A percentile compares a stretch with the other conserved stretches of the same genome.
phyloP scores from a whole-genome alignment of 805 yeast species.

The Candida ipomoeae region DNA sequence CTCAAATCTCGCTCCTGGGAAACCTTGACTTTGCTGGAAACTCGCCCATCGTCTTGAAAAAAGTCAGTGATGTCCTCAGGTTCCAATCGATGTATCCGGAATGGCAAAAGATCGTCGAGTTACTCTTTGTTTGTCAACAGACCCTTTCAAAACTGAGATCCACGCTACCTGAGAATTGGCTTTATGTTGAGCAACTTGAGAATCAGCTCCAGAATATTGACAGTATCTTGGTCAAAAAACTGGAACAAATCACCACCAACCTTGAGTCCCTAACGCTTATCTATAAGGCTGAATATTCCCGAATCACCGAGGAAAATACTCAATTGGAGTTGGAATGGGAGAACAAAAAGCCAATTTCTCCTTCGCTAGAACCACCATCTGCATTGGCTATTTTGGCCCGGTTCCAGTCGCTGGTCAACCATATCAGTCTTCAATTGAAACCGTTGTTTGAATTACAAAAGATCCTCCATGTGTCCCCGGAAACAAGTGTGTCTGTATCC shows the following conservation, averaged over 20 bases:
- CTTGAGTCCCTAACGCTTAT: constrained; percentile 39
- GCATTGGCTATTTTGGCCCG: constrained; percentile 41
- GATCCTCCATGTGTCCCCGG: constrained; percentile 31
- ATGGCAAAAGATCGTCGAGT: constrained; percentile 11
- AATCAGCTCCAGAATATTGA: constrained; percentile 41
- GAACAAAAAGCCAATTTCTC: constrained; percentile 43
- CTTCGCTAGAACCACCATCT: constrained; percentile 33
- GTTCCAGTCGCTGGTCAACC: constrained; percentile 27
- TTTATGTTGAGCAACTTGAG: constrained; percentile 60
- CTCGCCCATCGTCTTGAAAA: neutral
- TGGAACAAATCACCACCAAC: constrained; percentile 37
- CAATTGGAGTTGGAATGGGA: constrained; percentile 46
- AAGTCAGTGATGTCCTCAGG: neutral
- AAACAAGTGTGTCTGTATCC: constrained; percentile 23
- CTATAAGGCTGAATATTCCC: constrained; percentile 37
- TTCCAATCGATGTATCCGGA: neutral
- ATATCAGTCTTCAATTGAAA: neutral
- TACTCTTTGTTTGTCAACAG: constrained; percentile 27
- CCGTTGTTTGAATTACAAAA: constrained; percentile 18
- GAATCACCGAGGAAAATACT: constrained; percentile 29
- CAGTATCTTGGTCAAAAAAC: constrained; percentile 35
- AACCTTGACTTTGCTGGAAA: constrained; percentile 1
- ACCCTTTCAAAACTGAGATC: constrained; percentile 41
- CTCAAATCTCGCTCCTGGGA: constrained; percentile 4
- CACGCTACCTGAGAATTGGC: constrained; percentile 51